Evolutionary conservation across 2,329 filamentous ascomycete genomes (phyloP).

Genomic region (Aotearoamyces nothofagi): DNA sequence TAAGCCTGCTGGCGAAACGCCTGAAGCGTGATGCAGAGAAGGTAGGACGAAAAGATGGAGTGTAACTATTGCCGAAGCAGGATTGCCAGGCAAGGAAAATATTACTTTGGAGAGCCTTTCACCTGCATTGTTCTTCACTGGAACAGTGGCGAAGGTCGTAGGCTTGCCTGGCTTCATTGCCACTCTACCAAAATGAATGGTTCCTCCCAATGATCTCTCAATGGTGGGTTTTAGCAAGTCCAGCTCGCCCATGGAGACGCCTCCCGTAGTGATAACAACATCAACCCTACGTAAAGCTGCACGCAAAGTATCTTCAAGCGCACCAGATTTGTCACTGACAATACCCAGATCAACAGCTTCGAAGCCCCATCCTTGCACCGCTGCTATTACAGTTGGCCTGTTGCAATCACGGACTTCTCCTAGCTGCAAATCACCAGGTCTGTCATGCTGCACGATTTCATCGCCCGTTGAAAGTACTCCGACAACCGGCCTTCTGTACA

Average conservation of each 20-base stretch:
- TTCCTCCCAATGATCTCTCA: conserved; percentile 76
- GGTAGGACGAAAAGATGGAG: conserved; percentile 91
- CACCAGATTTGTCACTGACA: conserved; percentile 55
- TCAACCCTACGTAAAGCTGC: conserved; percentile 61
- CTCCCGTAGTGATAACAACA: conserved; percentile 80
- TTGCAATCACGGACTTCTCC: conserved; percentile 94
- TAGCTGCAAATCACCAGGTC: conserved; percentile 43
- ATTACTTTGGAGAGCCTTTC: conserved; percentile 52
- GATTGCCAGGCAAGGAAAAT: conserved; percentile 88
- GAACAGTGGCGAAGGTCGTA: conserved; percentile 87
- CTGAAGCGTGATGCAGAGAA: conserved; percentile 62
- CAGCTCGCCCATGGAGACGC: conserved; percentile 95
- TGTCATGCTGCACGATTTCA: conserved; percentile 69
- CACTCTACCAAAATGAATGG: conserved; percentile 91
- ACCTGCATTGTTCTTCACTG: conserved; percentile 43
- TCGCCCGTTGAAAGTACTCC: conserved; percentile 90
- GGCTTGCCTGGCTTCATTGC: conserved; percentile 98
- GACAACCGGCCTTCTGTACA: conserved; percentile 64
- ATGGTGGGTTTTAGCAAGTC: conserved; percentile 95
- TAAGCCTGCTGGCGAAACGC: conserved; percentile 51
- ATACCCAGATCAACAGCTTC: conserved; percentile 77
- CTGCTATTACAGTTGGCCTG: conserved; percentile 71
- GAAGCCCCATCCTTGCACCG: conserved; percentile 60
- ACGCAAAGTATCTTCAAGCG: conserved; percentile 64
- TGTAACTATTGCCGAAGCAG: conserved; percentile 82